These are phyloP conservation scores for Actinomucor elegans DNA, from an alignment of 371 early-diverging fungal genomes.

Conservation along the genomic window DNA sequence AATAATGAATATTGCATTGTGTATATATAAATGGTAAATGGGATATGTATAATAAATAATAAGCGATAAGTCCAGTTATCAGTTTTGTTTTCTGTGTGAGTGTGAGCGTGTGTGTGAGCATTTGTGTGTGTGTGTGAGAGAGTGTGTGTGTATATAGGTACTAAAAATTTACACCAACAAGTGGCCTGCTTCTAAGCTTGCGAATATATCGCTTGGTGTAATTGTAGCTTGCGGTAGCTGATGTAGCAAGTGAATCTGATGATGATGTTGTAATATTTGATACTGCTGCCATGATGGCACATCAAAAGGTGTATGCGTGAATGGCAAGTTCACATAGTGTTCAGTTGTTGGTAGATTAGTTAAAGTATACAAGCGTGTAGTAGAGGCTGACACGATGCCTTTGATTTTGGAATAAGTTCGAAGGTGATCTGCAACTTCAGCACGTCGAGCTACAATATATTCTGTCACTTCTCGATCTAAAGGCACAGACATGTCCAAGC, in stretches of 20 bases:
- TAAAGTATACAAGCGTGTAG: slow-evolving; percentile 46
- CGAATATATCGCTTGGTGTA: slow-evolving; percentile 3
- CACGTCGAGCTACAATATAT: slow-evolving; percentile 43
- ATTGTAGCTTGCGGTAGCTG: background rate
- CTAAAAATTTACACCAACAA: background rate
- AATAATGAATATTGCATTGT: no score
- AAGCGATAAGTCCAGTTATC: no score
- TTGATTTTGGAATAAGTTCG: slow-evolving; percentile 40
- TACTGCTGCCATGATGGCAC: background rate
- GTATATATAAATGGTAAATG: no score
- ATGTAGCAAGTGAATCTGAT: background rate
- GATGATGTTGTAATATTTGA: background rate
- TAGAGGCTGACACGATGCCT: slow-evolving; percentile 32
- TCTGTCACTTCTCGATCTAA: slow-evolving; percentile 34
- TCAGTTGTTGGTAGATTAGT: slow-evolving; percentile 34
- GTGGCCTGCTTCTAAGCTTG: background rate
- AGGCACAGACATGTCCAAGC: slow-evolving; percentile 34
- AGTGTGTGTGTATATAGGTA: no score
- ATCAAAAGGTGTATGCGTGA: background rate
- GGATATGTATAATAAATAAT: no score
- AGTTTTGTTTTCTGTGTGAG: no score
- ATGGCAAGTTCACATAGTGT: background rate
- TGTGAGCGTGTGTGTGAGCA: no score
- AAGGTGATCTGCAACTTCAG: slow-evolving; percentile 40
- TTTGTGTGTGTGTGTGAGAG: no score